These are phyloP conservation scores for Glycyrrhiza uralensis DNA, from an alignment of 306 rosid species.

Conservation along the genomic window DNA sequence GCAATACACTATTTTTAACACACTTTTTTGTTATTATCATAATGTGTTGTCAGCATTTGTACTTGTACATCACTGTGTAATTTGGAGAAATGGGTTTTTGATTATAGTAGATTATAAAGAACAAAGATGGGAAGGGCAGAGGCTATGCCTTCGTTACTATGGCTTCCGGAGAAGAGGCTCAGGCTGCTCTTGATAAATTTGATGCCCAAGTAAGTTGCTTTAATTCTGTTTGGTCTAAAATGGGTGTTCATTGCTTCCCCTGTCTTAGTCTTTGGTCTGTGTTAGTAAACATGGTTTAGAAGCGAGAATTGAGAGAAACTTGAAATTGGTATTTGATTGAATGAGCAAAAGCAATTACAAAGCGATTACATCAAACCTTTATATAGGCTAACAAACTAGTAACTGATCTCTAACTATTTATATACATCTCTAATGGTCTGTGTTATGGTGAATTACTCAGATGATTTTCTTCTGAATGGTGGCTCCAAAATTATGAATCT, in stretches of 20 bases:
- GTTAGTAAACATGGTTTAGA: too few species aligned
- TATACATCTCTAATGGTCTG: too few species aligned
- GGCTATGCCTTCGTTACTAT: slow-evolving; percentile 81
- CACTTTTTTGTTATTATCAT: too few species aligned
- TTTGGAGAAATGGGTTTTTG: slow-evolving; percentile 24
- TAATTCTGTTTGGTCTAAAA: neutral
- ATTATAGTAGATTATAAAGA: slow-evolving; percentile 63
- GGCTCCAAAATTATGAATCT: neutral
- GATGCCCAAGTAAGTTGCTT: slow-evolving; percentile 51
- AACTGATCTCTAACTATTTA: too few species aligned
- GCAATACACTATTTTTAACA: too few species aligned
- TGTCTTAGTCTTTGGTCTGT: neutral
- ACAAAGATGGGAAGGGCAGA: slow-evolving; percentile 56
- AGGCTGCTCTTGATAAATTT: slow-evolving; percentile 60
- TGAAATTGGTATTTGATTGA: too few species aligned
- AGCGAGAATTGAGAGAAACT: too few species aligned
- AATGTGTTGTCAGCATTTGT: neutral
- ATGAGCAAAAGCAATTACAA: too few species aligned
- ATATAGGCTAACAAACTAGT: too few species aligned
- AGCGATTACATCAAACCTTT: too few species aligned
- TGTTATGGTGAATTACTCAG: neutral
- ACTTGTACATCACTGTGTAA: neutral
- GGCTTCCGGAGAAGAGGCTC: slow-evolving; percentile 75
- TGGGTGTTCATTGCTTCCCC: slow-evolving; percentile 16
- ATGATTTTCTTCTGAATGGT: neutral